Evolutionary conservation across 1,139 yeast species (phyloP).

Genomic region (Meyerozyma sp.): DNA sequence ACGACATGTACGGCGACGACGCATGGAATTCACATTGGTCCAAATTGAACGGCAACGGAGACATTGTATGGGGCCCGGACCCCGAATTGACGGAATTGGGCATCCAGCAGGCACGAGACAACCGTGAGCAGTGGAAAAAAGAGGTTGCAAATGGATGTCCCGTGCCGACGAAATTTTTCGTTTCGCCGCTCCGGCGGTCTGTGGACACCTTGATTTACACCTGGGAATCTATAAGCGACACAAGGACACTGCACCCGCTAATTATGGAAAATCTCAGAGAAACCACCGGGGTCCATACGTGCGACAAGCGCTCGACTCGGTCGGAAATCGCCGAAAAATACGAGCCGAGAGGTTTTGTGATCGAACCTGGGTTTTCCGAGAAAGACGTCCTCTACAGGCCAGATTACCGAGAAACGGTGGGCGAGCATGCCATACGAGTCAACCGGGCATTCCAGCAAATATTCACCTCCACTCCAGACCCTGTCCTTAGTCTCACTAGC

Average conservation of each 20-base stretch:
- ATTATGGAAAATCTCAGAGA: conserved; percentile 40
- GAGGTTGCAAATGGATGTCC: conserved; percentile 11
- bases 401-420: conserved; percentile 36
- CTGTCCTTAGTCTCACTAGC: conserved; percentile 26
- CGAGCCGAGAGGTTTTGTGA: conserved; percentile 22
- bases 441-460: conserved; percentile 32
- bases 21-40: conserved; percentile 43
- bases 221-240: conserved; percentile 24
- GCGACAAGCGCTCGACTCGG: conserved; percentile 38
- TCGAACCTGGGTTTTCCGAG: conserved; percentile 37
- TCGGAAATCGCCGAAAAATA: conserved; percentile 27
- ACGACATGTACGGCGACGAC: conserved; percentile 34
- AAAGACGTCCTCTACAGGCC: conserved; percentile 34
- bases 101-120: conserved; percentile 30
- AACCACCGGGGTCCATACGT: conserved; percentile 40
- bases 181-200: conserved; percentile 35
- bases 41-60: conserved; percentile 37
- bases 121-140: conserved; percentile 12
- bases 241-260: conserved; percentile 20
- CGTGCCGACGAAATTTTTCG: conserved; percentile 26
- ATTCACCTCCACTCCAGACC: conserved; percentile 19
- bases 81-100: conserved; percentile 41
- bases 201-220: conserved; percentile 29
- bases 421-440: conserved; percentile 35
- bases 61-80: conserved; percentile 44